These are phyloP conservation scores for Alternaria angustiovoidea DNA, from an alignment of 2,329 filamentous ascomycete species.

Conservation along the genomic window DNA sequence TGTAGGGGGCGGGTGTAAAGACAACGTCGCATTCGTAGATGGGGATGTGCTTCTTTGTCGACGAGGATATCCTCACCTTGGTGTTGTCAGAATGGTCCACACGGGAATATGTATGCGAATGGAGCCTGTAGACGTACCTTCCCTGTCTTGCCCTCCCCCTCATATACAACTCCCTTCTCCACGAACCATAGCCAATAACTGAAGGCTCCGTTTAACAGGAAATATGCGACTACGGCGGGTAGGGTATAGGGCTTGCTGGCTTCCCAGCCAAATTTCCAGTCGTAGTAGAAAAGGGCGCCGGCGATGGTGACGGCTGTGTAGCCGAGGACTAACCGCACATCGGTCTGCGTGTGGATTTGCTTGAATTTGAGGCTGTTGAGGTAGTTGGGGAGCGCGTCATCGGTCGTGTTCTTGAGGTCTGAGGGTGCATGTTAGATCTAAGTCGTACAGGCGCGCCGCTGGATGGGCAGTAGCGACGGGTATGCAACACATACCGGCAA, in stretches of 20 bases:
- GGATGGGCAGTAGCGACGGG: not conserved
- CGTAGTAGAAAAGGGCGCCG: constrained; percentile 85
- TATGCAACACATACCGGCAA: constrained; percentile 62
- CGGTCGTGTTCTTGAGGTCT: constrained; percentile 97
- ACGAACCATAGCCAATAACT: constrained; percentile 86
- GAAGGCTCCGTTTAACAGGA: constrained; percentile 77
- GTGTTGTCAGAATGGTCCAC: not conserved
- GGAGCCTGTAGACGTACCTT: constrained; percentile 58
- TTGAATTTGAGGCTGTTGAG: constrained; percentile 86
- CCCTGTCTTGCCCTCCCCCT: constrained; percentile 73
- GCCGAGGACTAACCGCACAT: constrained; percentile 83
- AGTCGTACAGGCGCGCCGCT: constrained; percentile 11
- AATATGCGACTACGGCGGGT: constrained; percentile 80
- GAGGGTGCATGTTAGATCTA: constrained; percentile 21
- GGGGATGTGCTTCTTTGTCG: constrained; percentile 79
- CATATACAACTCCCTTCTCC: constrained; percentile 83
- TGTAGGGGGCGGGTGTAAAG: constrained; percentile 51
- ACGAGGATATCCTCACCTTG: constrained; percentile 76
- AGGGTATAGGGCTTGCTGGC: constrained; percentile 82
- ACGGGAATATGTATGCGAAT: too few relatives aligned
- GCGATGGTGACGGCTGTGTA: constrained; percentile 83
- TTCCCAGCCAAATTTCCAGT: constrained; percentile 92
- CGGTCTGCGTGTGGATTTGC: constrained; percentile 80
- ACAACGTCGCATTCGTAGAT: constrained; percentile 79
- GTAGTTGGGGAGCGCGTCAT: constrained; percentile 94